Base-by-base conservation (phyloP, 176 grass and related monocot species). In the Elymus sibiricus region DNA sequence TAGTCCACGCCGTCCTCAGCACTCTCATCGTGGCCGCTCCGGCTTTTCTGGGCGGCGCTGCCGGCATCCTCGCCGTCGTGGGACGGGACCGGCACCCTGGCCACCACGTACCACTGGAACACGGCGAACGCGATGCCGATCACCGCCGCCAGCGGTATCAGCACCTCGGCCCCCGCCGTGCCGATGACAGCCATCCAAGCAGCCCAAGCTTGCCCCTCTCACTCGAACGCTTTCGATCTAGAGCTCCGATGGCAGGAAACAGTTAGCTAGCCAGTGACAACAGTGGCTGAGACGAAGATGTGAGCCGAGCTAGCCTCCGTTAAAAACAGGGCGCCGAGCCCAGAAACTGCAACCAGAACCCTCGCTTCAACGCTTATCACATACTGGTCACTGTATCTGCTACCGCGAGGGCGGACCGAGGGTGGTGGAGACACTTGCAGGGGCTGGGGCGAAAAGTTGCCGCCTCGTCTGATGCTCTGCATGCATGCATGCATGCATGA, bases 51-150 rank as follows among this genome's bases (percentile, higher is more conserved):
- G 9, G 46, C n/a, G 59, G 58, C 56, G 58, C 21, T 4, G 47
- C 6, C 55, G 44, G 44, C 19, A 31, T 82, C 68, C 43, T 53
- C 77, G 49, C 44, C 25, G 74, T 74, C 68, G 46, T 79, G 51
- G 32, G 82, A 74, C 9, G 44, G 78, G 56, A 75, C 75, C 4
- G 56, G 59, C 19, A 90, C 49, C 77, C 74, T 87, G 61, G 89
- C 86, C 12, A 90, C 89, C 11, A 79, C 42, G 59, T 79, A 90
- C 89, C 84, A 90, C 77, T 90, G 89, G 70, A 81, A 71, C 64
- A 90, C 35, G 14, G 89, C 89, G 60, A 83, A 90, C 28, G 65
- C 79, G 27, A 90, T 84, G 61, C 89, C 89, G 37, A 87, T 37
- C 22, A 87, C 72, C 37, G 89, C 84, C 1, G 89, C 84, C 27